Percentiles rank a stretch among this genome's conserved stretches.
These are phyloP conservation scores for Ricinus communis DNA, from an alignment of 345 rosid species.

Conservation along the genomic window DNA sequence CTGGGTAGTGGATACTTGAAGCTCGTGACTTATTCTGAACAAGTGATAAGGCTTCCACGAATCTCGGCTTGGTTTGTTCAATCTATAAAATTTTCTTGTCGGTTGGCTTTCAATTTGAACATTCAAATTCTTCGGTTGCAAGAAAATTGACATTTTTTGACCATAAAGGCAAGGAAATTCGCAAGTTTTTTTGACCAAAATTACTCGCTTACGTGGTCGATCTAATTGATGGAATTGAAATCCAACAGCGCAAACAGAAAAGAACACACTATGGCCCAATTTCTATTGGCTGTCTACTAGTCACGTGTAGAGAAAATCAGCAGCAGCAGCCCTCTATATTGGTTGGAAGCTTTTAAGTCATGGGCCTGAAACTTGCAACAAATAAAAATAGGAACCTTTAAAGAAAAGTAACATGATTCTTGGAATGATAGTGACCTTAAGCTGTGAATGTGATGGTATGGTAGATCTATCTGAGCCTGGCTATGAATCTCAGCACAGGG, in stretches of 20 bases:
- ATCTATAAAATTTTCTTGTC: background rate
- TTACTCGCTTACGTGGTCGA: no score
- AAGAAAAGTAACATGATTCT: background rate
- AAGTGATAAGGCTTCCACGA: background rate
- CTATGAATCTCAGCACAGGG: no score
- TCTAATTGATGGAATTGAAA: background rate
- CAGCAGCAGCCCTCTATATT: background rate
- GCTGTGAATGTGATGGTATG: no score
- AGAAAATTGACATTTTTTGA: slow-evolving; percentile 3
- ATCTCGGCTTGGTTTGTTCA: slow-evolving; percentile 15
- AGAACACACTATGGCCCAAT: no score
- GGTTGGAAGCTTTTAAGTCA: background rate
- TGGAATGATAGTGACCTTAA: no score
- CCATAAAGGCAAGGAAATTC: background rate
- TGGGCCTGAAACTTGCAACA: background rate
- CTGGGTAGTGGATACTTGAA: background rate
- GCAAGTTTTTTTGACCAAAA: background rate
- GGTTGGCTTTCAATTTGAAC: background rate
- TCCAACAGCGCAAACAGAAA: no score
- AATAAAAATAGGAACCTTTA: background rate
- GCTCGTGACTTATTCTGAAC: background rate
- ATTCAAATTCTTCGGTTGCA: background rate
- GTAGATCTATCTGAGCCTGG: no score
- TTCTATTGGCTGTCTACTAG: no score
- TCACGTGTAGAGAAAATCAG: background rate